A percentile compares a stretch with the other conserved stretches of the same genome.
Evolutionary conservation across 2,329 filamentous ascomycete species (phyloP).

Genomic region (Niveomyces coronatus): DNA sequence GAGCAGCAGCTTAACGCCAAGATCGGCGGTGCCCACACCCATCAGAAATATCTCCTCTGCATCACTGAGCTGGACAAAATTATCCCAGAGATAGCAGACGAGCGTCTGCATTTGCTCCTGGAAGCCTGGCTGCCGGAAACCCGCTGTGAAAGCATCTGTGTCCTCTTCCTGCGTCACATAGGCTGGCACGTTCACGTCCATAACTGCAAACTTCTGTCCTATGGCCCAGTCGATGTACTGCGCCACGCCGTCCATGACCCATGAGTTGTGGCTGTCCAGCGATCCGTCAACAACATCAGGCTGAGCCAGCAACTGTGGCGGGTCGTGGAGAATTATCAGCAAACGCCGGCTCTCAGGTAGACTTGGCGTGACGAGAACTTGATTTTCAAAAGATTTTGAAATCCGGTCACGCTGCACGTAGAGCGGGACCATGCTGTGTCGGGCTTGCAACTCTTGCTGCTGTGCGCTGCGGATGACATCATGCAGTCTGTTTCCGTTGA

Average conservation of each 20-base stretch:
- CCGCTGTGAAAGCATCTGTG: conserved; percentile 35
- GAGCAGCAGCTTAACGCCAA: conserved; percentile 72
- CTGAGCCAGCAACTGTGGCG: conserved; percentile 61
- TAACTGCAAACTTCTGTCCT: conserved; percentile 66
- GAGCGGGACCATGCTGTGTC: conserved; percentile 68
- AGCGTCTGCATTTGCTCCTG: conserved; percentile 60
- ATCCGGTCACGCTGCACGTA: conserved; percentile 66
- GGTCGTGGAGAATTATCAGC: conserved; percentile 83
- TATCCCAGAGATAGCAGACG: conserved; percentile 88
- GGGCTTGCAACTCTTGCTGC: conserved; percentile 57
- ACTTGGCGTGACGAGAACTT: conserved; percentile 70
- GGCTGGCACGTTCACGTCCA: conserved; percentile 85
- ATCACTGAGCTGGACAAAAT: conserved; percentile 75
- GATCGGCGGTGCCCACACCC: conserved; percentile 81
- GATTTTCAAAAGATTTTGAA: conserved; percentile 71
- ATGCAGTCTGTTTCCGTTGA: conserved; percentile 56
- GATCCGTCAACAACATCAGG: conserved; percentile 60
- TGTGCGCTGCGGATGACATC: conserved; percentile 75
- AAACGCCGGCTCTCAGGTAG: conserved; percentile 58
- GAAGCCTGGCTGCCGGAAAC: conserved; percentile 34
- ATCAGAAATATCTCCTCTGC: conserved; percentile 71
- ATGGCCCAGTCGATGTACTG: conserved; percentile 79
- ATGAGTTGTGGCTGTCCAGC: conserved; percentile 75
- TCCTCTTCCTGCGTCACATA: conserved; percentile 56
- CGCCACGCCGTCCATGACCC: conserved; percentile 74